These are phyloP conservation scores for Syncephalastrum monosporum DNA, from an alignment of 371 early-diverging fungal genomes.

Conservation along the genomic window DNA sequence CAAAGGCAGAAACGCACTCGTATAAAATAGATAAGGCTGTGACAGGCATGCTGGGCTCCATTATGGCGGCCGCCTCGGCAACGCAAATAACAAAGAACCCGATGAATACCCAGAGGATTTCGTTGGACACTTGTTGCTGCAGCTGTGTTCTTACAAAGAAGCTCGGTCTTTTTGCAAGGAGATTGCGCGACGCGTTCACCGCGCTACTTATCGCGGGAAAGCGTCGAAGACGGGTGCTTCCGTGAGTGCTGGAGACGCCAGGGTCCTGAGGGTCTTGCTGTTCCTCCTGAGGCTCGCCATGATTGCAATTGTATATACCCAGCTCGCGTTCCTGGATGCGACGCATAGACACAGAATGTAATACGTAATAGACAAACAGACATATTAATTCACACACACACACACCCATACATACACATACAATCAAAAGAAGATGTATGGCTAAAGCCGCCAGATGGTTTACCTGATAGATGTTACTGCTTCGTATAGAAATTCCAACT, in stretches of 20 bases:
- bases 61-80: slow-evolving; percentile 14
- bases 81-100: slow-evolving; percentile 17
- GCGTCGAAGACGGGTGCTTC: slow-evolving; percentile 5
- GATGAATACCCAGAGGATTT: slow-evolving; percentile 17
- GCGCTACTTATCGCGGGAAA: slow-evolving; percentile 12
- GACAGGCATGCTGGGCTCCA: slow-evolving; percentile 10
- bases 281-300: slow-evolving; percentile 1
- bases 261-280: neutral
- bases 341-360: no score
- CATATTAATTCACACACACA: no score
- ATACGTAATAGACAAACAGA: neutral
- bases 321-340: slow-evolving; percentile 16
- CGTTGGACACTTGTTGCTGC: slow-evolving; percentile 19
- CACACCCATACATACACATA: no score
- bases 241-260: neutral
- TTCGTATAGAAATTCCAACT: slow-evolving; percentile 46
- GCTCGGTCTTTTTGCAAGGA: slow-evolving; percentile 13
- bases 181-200: slow-evolving; percentile 11
- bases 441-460: neutral
- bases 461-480: slow-evolving; percentile 49
- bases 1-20: slow-evolving; percentile 25
- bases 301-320: slow-evolving; percentile 18
- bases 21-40: slow-evolving; percentile 18
- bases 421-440: no score
- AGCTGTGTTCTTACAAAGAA: slow-evolving; percentile 24